Percentiles rank a stretch among this genome's conserved stretches.
Evolutionary conservation across 2,329 filamentous ascomycete genomes (phyloP).

Genomic region (Cercospora nicotianae): DNA sequence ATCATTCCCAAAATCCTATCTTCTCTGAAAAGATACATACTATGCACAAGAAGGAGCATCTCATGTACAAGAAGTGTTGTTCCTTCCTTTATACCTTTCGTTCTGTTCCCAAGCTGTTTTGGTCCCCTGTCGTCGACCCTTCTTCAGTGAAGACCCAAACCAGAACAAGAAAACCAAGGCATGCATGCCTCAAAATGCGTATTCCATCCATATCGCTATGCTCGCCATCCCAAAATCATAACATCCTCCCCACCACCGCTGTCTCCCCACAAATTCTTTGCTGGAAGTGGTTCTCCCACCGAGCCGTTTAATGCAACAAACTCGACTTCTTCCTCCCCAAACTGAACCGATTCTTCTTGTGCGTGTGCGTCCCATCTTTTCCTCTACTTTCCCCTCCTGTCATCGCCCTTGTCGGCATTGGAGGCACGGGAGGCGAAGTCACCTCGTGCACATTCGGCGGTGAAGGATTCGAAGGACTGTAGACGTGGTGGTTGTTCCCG

Average conservation of each 20-base stretch:
- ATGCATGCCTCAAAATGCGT: background rate
- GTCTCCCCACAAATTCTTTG: background rate
- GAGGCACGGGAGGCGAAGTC: background rate
- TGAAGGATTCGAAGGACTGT: background rate
- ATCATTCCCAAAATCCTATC: background rate
- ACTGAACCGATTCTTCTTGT: slow-evolving; percentile 65
- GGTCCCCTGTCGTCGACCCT: background rate
- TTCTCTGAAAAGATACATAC: background rate
- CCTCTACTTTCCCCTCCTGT: slow-evolving; percentile 9
- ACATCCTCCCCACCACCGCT: background rate
- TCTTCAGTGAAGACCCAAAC: background rate
- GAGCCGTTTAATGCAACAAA: slow-evolving; percentile 8
- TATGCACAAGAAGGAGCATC: background rate
- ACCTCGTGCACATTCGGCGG: slow-evolving; percentile 27
- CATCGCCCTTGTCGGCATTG: background rate
- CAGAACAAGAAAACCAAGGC: background rate
- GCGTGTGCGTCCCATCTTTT: slow-evolving; percentile 34
- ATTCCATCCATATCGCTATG: background rate
- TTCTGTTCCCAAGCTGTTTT: background rate
- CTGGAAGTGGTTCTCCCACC: background rate
- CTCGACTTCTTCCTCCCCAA: slow-evolving; percentile 69
- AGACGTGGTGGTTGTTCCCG: background rate
- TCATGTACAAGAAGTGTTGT: background rate
- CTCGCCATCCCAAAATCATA: background rate
- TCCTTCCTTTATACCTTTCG: background rate